Evolutionary conservation across 192 early-diverging fungal genomes (phyloP), one percentile per base, ranked within the genome.

Genomic region (Podila verticillata): DNA sequence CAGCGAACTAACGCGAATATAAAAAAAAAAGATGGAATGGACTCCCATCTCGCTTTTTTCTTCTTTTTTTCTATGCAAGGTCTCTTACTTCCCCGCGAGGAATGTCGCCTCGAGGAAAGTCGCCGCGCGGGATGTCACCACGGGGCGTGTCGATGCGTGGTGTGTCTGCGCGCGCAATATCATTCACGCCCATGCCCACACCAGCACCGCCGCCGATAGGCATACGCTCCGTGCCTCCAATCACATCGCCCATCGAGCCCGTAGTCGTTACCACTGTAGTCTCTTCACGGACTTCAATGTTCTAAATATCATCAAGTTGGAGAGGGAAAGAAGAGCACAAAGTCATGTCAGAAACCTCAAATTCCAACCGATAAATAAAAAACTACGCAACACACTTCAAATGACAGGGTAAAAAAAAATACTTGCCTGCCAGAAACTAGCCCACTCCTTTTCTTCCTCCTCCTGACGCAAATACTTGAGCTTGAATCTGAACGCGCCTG

Each of bases 371-470:
- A n/a, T n/a, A n/a, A n/a, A n/a, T n/a, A n/a, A n/a, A n/a, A n/a
- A n/a, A n/a, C n/a, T n/a, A n/a, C 20, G 48, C 4, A 44, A 31
- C 36, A 39, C 10, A 39, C 10, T 9, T 39, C 36, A 39, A 49
- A 62, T 22, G 48, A 63, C 9, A 4, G 20, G 19, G 8, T 2
- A 47, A 30, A 12, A 31, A 10, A 24, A 12, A 31, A 10, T 17
- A 77, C 75, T 66, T 80, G 59, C 77, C 61, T 72, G 51, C 70
- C 77, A 80, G 66, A 80, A 80, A 13, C 70, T 68, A 15, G 66
- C 70, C 69, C 77, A 80, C 61, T 80, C 77, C 59, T 80, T 80
- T 10, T 80, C 77, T 72, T 79, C 75, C 51, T 79, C 75, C 24
- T 79, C 75, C 57, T 61, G 56, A 29, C 59, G 26, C 32, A 80